phyloP scores from a whole-genome alignment of 768 basidiomycete species.

The Leccinellum rugosiceps region DNA sequence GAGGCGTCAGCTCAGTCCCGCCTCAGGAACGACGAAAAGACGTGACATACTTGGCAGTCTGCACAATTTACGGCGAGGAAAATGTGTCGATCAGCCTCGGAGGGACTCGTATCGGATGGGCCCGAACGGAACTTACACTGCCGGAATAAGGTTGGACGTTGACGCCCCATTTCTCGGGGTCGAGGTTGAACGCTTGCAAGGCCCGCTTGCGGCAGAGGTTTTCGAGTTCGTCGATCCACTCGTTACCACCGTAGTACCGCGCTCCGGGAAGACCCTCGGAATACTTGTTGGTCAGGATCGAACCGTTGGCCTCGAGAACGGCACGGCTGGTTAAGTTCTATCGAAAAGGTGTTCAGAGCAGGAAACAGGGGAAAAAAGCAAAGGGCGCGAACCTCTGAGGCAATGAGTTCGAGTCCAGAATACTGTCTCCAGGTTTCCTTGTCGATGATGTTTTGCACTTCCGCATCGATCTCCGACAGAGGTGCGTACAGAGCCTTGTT shows the following conservation, averaged over 20 bases:
- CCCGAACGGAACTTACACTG: conserved; percentile 54
- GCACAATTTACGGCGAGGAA: conserved; percentile 1
- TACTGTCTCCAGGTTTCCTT: conserved; percentile 99
- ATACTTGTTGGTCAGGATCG: conserved; percentile 98
- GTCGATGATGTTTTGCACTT: conserved; percentile 96
- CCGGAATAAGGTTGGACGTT: conserved; percentile 99
- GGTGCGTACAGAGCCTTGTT: conserved; percentile 90
- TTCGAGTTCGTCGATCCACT: conserved; percentile 96
- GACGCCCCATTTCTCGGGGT: conserved; percentile 92
- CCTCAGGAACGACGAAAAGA: background rate
- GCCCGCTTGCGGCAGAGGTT: conserved; percentile 93
- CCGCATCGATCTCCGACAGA: conserved; percentile 88
- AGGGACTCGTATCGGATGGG: conserved; percentile 11
- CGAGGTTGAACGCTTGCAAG: conserved; percentile 92
- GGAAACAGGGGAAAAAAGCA: background rate
- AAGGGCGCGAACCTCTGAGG: conserved; percentile 75
- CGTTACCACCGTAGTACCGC: conserved; percentile 97
- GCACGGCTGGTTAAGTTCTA: conserved; percentile 96
- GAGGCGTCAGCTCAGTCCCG: conserved; percentile 13
- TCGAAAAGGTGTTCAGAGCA: background rate
- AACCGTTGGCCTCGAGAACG: conserved; percentile 97
- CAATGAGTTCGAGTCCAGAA: conserved; percentile 96
- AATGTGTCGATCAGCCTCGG: conserved; percentile 13
- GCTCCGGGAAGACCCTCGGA: conserved; percentile 99
- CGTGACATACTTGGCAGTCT: conserved; percentile 81